Evolutionary conservation across 176 grass and related monocot species (phyloP).

Genomic region (Aegilops bicornis): DNA sequence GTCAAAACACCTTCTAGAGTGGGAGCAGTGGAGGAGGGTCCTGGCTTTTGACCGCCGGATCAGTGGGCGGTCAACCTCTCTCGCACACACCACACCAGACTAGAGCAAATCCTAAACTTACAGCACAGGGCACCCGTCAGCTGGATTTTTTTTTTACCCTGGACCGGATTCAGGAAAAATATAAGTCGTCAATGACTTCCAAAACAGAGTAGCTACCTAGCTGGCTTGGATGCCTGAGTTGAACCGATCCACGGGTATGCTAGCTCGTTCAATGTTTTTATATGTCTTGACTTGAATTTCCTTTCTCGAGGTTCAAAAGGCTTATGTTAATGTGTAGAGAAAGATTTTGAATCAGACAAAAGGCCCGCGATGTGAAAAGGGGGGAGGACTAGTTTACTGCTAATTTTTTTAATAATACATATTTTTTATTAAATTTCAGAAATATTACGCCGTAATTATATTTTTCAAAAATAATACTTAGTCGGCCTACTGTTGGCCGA

Average conservation of each 20-base stretch:
- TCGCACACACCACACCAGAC: neutral
- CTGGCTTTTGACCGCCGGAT: constrained; percentile 18
- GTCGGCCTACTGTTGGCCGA: too few relatives aligned
- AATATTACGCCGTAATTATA: too few relatives aligned
- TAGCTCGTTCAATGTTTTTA: neutral
- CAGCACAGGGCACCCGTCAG: constrained; percentile 10
- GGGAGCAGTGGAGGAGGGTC: neutral
- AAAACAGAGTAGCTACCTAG: neutral
- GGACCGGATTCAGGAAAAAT: too few relatives aligned
- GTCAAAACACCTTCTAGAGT: neutral
- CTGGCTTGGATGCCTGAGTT: neutral
- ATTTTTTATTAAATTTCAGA: too few relatives aligned
- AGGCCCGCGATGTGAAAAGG: neutral
- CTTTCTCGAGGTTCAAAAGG: neutral
- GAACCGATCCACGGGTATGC: neutral
- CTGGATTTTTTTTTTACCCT: neutral
- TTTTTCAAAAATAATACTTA: too few relatives aligned
- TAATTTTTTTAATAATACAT: too few relatives aligned
- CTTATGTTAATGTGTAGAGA: neutral
- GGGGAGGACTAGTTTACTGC: too few relatives aligned
- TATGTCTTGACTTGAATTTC: neutral
- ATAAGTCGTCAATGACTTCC: neutral
- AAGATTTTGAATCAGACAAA: neutral
- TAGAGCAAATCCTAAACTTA: constrained; percentile 7
- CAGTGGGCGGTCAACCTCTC: neutral